Evolutionary conservation across 164 flowering plant genomes (phyloP), one percentile per base, ranked within the genome.

Genomic region (Magnolia officinalis): DNA sequence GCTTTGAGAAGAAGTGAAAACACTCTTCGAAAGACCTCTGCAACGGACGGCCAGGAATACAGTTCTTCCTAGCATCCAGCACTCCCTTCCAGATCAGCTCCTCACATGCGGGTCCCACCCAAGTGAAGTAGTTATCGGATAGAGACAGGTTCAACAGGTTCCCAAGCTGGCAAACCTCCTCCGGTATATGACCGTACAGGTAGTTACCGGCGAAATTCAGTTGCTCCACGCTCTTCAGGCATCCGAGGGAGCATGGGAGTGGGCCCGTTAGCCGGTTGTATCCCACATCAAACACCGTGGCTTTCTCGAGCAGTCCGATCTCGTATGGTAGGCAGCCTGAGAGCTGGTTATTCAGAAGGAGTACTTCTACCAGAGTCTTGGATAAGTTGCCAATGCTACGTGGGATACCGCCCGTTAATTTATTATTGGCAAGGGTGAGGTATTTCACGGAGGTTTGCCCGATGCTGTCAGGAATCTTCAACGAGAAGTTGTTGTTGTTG

Each of bases 241-340:
- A 89, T 6, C 78, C 89, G 6, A 90, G 83, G 0, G 94, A 88
- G 5, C 75, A 74, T 0, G 94, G 94, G 0, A 90, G 77, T 1
- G 87, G 88, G 10, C 94, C 94, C 1, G 88, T 89, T 50, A 90
- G 76, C 37, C 2, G 1, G 74, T 90, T 90, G 13, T 6, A 0
- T 2, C 88, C 79, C 2, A 51, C 90, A 52, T 90, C 92, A 71
- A 90, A 87, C 14, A 88, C 86, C 0, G 80, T 80, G 4, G 86
- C 59, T 8, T 70, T 6, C 26, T 52, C 76, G 72, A 90, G 77
- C 19, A 76, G 66, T n/a, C 94, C 94, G 3, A 90, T 83, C 73
- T 90, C 89, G 52, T 79, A 85, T 0, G 92, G 94, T 0, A 90
- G 79, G 66, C 91, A 89, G 63, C 92, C 92, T 0, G 86, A 70